Evolutionary conservation across 352 stramenopile genomes (phyloP).

Genomic region (Blastocystis sp.): DNA sequence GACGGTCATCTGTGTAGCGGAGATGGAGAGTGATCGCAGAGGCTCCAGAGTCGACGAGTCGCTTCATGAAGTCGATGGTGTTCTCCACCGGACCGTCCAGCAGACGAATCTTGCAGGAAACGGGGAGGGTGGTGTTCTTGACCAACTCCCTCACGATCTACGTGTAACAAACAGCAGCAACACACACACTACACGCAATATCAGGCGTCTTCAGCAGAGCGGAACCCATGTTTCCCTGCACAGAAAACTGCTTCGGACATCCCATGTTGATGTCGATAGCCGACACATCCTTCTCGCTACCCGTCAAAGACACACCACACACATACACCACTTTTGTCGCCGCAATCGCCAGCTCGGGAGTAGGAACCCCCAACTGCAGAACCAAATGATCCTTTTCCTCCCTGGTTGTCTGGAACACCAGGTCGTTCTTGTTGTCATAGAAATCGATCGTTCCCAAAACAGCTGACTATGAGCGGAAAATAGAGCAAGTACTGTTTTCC

Average conservation of each 20-base stretch:
- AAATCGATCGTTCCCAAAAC: constrained; percentile 58
- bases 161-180: constrained; percentile 43
- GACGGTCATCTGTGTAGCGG: constrained; percentile 63
- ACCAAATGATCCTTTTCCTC: constrained; percentile 60
- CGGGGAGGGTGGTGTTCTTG: constrained; percentile 73
- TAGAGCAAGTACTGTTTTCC: not conserved
- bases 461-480: not conserved
- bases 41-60: constrained; percentile 62
- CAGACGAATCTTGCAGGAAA: constrained; percentile 83
- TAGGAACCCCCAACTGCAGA: constrained; percentile 53
- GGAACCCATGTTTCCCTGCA: constrained; percentile 82
- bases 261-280: constrained; percentile 89
- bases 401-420: constrained; percentile 44
- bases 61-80: constrained; percentile 62
- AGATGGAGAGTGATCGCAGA: constrained; percentile 64
- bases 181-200: constrained; percentile 72
- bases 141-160: constrained; percentile 70
- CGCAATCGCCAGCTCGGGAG: constrained; percentile 1
- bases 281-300: constrained; percentile 73
- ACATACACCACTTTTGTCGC: constrained; percentile 47
- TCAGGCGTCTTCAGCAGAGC: constrained; percentile 80
- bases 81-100: constrained; percentile 69
- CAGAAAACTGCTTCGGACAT: constrained; percentile 85
- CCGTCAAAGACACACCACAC: not conserved
- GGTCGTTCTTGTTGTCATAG: constrained; percentile 44